Conservation (phyloP, 441 rosid species). For the Populus hybrid region DNA sequence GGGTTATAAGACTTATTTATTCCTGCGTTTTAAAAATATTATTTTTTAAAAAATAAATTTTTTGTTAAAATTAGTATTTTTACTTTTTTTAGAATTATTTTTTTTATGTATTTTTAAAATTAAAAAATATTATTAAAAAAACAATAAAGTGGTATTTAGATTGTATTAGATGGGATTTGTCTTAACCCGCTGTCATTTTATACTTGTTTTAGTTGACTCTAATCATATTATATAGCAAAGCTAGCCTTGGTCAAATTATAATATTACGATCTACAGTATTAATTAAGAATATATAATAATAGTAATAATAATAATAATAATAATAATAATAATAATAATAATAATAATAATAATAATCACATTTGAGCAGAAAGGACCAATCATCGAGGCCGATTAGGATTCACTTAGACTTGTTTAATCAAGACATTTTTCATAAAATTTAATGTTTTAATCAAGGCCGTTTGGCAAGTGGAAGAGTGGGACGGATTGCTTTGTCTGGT, state of each 20-base stretch:
- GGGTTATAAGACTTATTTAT: too few species aligned
- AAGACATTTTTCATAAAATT: not conserved
- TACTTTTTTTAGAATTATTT: too few species aligned
- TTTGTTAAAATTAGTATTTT: too few species aligned
- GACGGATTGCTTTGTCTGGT: not conserved
- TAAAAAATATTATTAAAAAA: too few species aligned
- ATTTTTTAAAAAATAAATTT: too few species aligned
- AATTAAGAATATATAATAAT: too few species aligned
- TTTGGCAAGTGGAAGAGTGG: not conserved
- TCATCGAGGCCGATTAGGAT: not conserved
- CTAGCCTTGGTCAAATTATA: conserved; percentile 12
- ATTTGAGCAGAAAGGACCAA: not conserved
- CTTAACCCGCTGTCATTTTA: conserved; percentile 21
- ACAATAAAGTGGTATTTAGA: not conserved
- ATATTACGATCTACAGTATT: not conserved
- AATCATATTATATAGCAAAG: not conserved
- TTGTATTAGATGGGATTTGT: conserved; percentile 11
- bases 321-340: too few species aligned
- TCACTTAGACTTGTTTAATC: conserved; percentile 3
- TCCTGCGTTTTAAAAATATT: too few species aligned
- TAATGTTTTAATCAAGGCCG: not conserved
- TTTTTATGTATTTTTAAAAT: too few species aligned
- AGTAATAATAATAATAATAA: too few species aligned
- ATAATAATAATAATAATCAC: too few species aligned
- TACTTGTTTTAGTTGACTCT: not conserved